Conservation (phyloP, 1,139 yeast species). For the Debaryomyces subglobosus region DNA sequence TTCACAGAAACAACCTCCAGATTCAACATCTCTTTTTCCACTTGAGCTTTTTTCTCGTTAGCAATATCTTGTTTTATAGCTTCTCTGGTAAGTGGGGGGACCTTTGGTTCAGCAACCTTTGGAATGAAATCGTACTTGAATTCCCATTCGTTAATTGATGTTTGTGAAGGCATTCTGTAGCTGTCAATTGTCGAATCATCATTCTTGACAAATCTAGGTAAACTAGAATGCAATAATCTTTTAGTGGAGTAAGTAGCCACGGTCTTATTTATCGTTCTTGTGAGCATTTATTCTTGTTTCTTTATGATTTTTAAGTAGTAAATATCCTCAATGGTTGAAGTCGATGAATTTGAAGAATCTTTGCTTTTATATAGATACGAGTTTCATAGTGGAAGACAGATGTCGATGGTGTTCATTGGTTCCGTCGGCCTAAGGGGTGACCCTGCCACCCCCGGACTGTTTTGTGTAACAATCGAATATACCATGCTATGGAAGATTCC, state of each 20-base stretch:
- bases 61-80: conserved; percentile 56
- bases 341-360: background rate
- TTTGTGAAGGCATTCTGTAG: conserved; percentile 48
- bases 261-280: conserved; percentile 4
- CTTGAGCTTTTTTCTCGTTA: conserved; percentile 40
- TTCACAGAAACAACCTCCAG: conserved; percentile 44
- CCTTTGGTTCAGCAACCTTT: conserved; percentile 47
- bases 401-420: background rate
- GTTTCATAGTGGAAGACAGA: background rate
- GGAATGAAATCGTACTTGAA: conserved; percentile 56
- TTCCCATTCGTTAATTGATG: conserved; percentile 52
- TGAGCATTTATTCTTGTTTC: conserved; percentile 3
- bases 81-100: conserved; percentile 55
- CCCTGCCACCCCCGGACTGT: background rate
- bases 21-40: conserved; percentile 45
- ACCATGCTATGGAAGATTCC: background rate
- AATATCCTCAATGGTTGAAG: background rate
- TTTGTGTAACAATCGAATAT: conserved; percentile 5
- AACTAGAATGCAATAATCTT: conserved; percentile 6
- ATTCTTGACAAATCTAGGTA: conserved; percentile 35
- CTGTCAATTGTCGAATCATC: conserved; percentile 52
- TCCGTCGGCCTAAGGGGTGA: conserved; percentile 9
- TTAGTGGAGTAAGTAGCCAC: background rate
- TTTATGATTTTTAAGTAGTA: background rate
- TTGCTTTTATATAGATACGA: background rate